Base-by-base conservation (phyloP, 1,284 basidiomycete genomes). In the Moesziomyces antarcticus region DNA sequence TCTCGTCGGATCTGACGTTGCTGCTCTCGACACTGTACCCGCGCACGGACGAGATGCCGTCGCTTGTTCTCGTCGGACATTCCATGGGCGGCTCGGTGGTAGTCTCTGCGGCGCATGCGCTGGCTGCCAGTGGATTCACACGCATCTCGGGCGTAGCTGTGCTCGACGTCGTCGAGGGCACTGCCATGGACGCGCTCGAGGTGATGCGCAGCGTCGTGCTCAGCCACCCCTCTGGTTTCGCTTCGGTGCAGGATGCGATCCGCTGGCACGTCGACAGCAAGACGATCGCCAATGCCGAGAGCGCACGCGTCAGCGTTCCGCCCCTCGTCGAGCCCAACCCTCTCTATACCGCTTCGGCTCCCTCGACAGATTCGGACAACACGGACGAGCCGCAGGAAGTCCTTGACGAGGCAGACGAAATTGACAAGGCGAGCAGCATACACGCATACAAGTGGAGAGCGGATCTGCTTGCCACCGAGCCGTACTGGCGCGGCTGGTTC, bases 401-500 rank as follows among this genome's bases (percentile, higher is more conserved):
- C 30, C 41, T 53, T 33, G 27, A 54, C 22, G 50, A 53, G 25
- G 3, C 25, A 13, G 16, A 27, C 16, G 37, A 40, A 3, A 8
- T 7, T 16, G 16, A 7, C 14, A 18, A 40, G 14, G 16, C 37
- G 7, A 18, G 14, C 37, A 40, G 7, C 14, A 11, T 2, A 20
- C 53, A 61, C 37, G 56, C 75, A 0, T 81, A 77, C 43, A 86
- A 88, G 37, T 99, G 96, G 97, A 87, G 92, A 20, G 93, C 93
- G 0, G 90, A 95, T 11, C 86, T 99, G 20, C 86, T 90, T 10
- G 89, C 89, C 1, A 98, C 94, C 0, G 92, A 92, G 35, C 91
- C 92, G 0, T 97, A 91, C 82, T 99, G 96, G 97, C 84, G 89
- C 85, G 93, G 90, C 77, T 99, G 96, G 96, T 99, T 98, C 85